Evolutionary conservation across 2,329 filamentous ascomycete species (phyloP), one percentile per base, ranked within the genome.

Genomic region (Botryosphaeria dothidea): DNA sequence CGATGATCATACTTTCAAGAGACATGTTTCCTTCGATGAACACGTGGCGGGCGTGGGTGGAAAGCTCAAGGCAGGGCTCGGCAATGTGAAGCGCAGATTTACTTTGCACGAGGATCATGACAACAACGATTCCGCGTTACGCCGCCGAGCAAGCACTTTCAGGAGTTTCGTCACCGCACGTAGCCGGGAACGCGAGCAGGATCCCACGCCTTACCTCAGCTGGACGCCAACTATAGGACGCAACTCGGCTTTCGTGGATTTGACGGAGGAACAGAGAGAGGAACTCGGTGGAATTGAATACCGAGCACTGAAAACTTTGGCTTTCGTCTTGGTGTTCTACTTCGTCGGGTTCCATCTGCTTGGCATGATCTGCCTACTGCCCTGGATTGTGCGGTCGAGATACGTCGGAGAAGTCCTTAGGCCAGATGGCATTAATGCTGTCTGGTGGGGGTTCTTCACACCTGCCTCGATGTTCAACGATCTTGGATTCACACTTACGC

Each of bases 261-360:
- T 99, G 68, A 92, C 90, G 0, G 90, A 96, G 69, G 92, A 95
- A 68, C 93, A 99, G 78, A 87, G 95, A 69, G 93, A 99, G 74
- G 95, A 99, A 77, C 81, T 99, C 2, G 95, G 95, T 11, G 95
- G 95, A 21, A 97, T 99, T 68, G 95, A 99, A 76, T 99, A 99
- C 73, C 90, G 95, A 5, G 92, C 94, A 0, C 77, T 99, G 66
- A 96, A 97, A 76, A 92, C 92, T 2, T 80, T 99, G 54, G 91
- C 92, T 1, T 75, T 92, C 29, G 88, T 98, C 31, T 81, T 98
- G 21, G 84, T 91, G 3, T 74, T 74, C 76, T 99, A 98, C 77
- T 97, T 91, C 73, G 86, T 92, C 74, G 89, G 90, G 0, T 97
- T 96, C 71, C 92, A 93, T 71, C 71, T 93, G 1, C 81, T 97